Evolutionary conservation across 2,329 filamentous ascomycete species (phyloP), one percentile per base, ranked within the genome.

Genomic region (Gnomoniopsis smithogilvyi): DNA sequence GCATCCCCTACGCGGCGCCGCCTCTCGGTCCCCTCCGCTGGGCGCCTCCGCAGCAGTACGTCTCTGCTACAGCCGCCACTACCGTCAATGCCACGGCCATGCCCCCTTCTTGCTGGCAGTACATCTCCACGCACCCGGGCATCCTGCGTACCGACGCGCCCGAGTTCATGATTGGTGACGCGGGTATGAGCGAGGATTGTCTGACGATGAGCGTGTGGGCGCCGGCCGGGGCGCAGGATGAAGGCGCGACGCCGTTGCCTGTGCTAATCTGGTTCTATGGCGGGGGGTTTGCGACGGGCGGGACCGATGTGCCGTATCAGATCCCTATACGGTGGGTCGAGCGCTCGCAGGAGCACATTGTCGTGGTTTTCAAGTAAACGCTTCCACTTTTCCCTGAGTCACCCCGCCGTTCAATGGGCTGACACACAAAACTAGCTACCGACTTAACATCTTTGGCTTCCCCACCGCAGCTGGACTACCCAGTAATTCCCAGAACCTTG

Each of bases 401-500:
- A n/a, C n/a, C n/a, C n/a, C n/a, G n/a, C n/a, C n/a, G n/a, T n/a
- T n/a, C n/a, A n/a, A n/a, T n/a, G n/a, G n/a, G n/a, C n/a, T n/a
- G n/a, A n/a, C n/a, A n/a, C n/a, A n/a, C n/a, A n/a, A n/a, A n/a
- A n/a, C 26, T 8, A 30, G 26, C n/a, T 69, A 72, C 61, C 66
- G 69, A 26, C 53, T 67, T 46, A 66, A 67, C 60, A 67, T 71
- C 63, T 68, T 71, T 45, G 70, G 70, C 19, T 70, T 67, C 53
- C 69, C 69, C 53, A 69, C 67, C 56, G 68, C 69, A 4, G 66
- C 62, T 10, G 69, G 65, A 1, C 60, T 71, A 0, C 14, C 38
- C 12, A 12, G 6, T n/a, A 51, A 55, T 24, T 53, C 65, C 11
- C 69, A 74, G 49, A 85, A 85, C 59, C 65, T 80, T 2, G 82